Conservation (phyloP, 495 filamentous ascomycete species). For the Physcia stellaris region DNA sequence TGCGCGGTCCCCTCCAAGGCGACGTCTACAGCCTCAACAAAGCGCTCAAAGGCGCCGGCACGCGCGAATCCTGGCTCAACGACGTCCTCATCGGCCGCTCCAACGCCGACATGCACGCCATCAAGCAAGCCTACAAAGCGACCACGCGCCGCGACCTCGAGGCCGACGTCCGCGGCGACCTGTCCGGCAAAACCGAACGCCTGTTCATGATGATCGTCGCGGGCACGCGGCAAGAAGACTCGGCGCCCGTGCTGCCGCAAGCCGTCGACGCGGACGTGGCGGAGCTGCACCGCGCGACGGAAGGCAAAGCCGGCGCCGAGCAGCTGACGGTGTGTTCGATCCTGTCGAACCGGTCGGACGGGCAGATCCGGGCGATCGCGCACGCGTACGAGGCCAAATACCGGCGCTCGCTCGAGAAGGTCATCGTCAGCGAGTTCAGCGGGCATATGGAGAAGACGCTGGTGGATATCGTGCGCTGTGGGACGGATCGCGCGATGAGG, state of each 20-base stretch:
- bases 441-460: constrained; percentile 86
- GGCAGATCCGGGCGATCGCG: constrained; percentile 67
- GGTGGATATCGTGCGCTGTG: constrained; percentile 62
- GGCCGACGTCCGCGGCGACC: constrained; percentile 55
- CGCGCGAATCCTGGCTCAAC: constrained; percentile 72
- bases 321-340: constrained; percentile 64
- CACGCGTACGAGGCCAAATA: constrained; percentile 56
- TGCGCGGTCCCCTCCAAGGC: constrained; percentile 60
- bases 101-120: constrained; percentile 73
- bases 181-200: constrained; percentile 70
- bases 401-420: constrained; percentile 48
- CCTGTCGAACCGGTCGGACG: constrained; percentile 56
- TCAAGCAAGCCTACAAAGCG: constrained; percentile 61
- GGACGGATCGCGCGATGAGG: constrained; percentile 63
- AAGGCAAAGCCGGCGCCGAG: constrained; percentile 57
- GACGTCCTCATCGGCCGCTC: constrained; percentile 71
- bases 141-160: constrained; percentile 48
- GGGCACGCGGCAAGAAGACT: constrained; percentile 61
- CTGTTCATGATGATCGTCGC: constrained; percentile 68
- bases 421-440: constrained; percentile 67
- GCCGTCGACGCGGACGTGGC: constrained; percentile 57
- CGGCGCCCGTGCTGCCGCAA: constrained; percentile 52
- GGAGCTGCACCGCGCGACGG: constrained; percentile 58
- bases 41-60: constrained; percentile 65
- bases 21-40: constrained; percentile 52